Conservation (phyloP, 345 rosid species). For the Citrus trifoliata region DNA sequence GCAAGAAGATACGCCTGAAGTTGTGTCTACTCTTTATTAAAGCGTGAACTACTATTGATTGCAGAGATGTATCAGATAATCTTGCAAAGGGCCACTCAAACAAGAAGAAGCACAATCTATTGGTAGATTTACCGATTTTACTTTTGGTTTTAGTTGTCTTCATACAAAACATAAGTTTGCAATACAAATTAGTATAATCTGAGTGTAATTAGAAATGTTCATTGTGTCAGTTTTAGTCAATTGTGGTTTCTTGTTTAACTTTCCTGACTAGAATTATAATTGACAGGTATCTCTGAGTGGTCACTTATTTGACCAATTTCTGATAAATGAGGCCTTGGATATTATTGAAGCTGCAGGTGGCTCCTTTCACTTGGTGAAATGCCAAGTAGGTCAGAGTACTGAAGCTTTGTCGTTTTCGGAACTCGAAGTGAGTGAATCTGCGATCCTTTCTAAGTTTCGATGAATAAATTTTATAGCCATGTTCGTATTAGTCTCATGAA, state of each 20-base stretch:
- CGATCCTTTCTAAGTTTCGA: too few relatives aligned
- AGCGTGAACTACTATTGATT: conserved; percentile 13
- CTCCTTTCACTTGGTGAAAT: conserved; percentile 80
- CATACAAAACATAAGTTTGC: conserved; percentile 1
- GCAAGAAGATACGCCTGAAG: not conserved
- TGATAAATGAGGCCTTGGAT: conserved; percentile 94
- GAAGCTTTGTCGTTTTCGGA: conserved; percentile 75
- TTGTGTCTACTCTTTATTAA: not conserved
- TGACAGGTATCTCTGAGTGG: conserved; percentile 90
- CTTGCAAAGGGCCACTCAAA: conserved; percentile 26
- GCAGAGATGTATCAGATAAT: conserved; percentile 51
- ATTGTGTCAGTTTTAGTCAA: not conserved
- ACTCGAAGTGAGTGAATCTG: conserved; percentile 64
- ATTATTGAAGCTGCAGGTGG: conserved; percentile 88
- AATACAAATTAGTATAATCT: not conserved
- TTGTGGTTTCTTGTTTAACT: conserved; percentile 6
- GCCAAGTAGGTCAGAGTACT: conserved; percentile 83
- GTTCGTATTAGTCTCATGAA: not conserved
- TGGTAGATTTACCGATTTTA: conserved; percentile 44
- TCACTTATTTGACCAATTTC: conserved; percentile 83
- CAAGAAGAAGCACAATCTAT: conserved; percentile 56
- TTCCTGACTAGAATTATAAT: conserved; percentile 21
- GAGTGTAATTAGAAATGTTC: not conserved
- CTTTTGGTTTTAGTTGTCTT: not conserved
- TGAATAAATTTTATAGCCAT: not conserved